Evolutionary conservation across 2,329 filamentous ascomycete genomes (phyloP), one percentile per base, ranked within the genome.

Genomic region (Fusarium proliferatum): DNA sequence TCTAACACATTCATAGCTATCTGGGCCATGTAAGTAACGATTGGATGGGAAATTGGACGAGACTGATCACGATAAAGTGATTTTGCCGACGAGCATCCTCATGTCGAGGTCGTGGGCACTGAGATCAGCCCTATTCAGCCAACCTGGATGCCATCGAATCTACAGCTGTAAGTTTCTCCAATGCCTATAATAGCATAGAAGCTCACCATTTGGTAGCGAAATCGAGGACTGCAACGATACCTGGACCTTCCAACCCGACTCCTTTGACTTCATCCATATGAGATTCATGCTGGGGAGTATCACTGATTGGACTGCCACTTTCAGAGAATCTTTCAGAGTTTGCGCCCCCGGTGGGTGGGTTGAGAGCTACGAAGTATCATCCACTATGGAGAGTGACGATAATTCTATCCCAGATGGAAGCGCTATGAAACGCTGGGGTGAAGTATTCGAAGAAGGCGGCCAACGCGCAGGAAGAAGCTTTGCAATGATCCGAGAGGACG

Each of bases 51-150:
- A 13, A 0, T n/a, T 2, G 4, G 3, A 4, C 11, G 6, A 34
- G 3, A 6, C 13, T 23, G 8, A 38, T n/a, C 21, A 17, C 16
- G 2, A 15, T 34, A 2, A 11, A 71, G 69, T 26, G 69, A 71
- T 23, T 71, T 71, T 41, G 69, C 69, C 9, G 56, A 71, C 9
- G 67, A 71, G 9, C 62, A 71, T 19, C 57, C 69, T 10, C 19
- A 57, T 4, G 51, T 53, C 15, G 69, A 71, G 17, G 67, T 71
- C 9, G 33, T 59, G 28, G 69, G 67, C 3, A 71, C 69, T 16
- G 69, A 71, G 5, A 67, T 71, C 7, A 71, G 67, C 5, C 69
- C 69, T 6, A 67, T 67, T 3, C 62, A 71, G 15, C 69, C 69
- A 1, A 58, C 36, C 12, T 71, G 69, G 69, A 36, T 71, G 4